These are phyloP conservation scores for Paraconiothyrium sp. DNA, from an alignment of 2,329 filamentous ascomycete species.

Conservation along the genomic window DNA sequence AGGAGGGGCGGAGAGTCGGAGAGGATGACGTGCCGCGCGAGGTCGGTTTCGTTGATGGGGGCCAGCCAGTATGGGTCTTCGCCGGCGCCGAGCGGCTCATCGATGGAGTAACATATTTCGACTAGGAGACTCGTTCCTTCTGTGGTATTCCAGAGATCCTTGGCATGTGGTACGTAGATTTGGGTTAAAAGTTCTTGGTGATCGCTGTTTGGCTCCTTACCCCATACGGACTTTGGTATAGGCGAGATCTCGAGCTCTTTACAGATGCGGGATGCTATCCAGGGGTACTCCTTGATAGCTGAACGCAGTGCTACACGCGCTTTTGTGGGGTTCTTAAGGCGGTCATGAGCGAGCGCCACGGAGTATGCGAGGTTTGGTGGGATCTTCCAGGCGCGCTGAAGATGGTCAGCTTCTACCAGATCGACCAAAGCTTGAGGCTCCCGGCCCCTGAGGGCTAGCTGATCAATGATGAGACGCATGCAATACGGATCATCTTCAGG, in stretches of 20 bases:
- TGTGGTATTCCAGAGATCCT: constrained; percentile 86
- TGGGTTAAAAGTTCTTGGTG: constrained; percentile 75
- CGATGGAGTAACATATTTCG: constrained; percentile 68
- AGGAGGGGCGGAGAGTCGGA: constrained; percentile 78
- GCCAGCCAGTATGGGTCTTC: constrained; percentile 45
- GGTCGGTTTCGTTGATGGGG: constrained; percentile 51
- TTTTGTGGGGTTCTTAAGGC: constrained; percentile 71
- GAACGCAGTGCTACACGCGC: constrained; percentile 71
- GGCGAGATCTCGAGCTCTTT: constrained; percentile 80
- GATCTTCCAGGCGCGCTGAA: constrained; percentile 58
- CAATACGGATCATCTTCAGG: constrained; percentile 81
- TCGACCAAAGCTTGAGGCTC: constrained; percentile 80
- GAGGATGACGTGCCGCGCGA: constrained; percentile 81
- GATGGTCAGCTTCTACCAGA: constrained; percentile 66
- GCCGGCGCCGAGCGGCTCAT: constrained; percentile 35
- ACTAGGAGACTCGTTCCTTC: constrained; percentile 74
- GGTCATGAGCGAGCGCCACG: constrained; percentile 77
- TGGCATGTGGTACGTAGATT: constrained; percentile 78
- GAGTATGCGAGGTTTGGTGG: constrained; percentile 80
- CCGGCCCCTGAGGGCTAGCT: constrained; percentile 81
- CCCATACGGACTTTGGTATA: constrained; percentile 84
- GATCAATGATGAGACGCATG: constrained; percentile 81
- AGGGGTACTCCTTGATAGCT: constrained; percentile 80
- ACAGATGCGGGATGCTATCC: constrained; percentile 84
- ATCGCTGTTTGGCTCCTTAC: constrained; percentile 71